Conservation (phyloP, 768 basidiomycete species). For the Ephemerocybe angulata region DNA sequence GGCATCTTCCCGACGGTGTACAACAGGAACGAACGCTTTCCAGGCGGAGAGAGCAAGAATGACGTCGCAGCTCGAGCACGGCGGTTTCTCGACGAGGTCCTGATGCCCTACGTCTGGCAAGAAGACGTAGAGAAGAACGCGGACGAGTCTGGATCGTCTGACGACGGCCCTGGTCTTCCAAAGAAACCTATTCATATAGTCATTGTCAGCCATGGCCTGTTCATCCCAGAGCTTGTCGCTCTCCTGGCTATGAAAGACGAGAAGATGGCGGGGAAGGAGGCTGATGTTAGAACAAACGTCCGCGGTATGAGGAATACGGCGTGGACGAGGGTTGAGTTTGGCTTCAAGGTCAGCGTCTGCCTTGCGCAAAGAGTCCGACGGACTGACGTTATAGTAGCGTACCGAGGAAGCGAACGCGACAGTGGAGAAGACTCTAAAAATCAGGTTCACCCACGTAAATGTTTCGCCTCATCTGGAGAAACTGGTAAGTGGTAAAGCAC, state of each 20-base stretch:
- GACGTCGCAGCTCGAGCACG: constrained; percentile 59
- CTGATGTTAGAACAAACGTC: constrained; percentile 27
- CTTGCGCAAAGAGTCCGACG: background rate
- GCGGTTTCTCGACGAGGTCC: constrained; percentile 43
- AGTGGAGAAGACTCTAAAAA: constrained; percentile 23
- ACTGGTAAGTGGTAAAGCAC: constrained; percentile 43
- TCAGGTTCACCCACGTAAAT: constrained; percentile 52
- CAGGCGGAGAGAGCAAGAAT: constrained; percentile 67
- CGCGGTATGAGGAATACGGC: constrained; percentile 64
- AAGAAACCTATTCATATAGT: constrained; percentile 46
- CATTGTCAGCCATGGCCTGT: constrained; percentile 73
- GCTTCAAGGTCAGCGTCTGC: constrained; percentile 30
- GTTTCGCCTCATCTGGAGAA: constrained; percentile 50
- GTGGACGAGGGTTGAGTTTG: constrained; percentile 57
- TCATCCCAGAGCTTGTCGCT: constrained; percentile 57
- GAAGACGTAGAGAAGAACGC: constrained; percentile 18
- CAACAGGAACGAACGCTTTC: constrained; percentile 50
- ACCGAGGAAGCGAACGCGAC: background rate
- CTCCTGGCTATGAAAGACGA: constrained; percentile 42
- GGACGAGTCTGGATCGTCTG: no score
- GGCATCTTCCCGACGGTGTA: constrained; percentile 51
- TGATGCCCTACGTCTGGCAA: constrained; percentile 53
- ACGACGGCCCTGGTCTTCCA: no score
- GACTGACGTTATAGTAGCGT: background rate
- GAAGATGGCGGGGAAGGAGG: constrained; percentile 18